phyloP scores from a whole-genome alignment of 2,329 filamentous ascomycete species.

The Monosporascus sp. region DNA sequence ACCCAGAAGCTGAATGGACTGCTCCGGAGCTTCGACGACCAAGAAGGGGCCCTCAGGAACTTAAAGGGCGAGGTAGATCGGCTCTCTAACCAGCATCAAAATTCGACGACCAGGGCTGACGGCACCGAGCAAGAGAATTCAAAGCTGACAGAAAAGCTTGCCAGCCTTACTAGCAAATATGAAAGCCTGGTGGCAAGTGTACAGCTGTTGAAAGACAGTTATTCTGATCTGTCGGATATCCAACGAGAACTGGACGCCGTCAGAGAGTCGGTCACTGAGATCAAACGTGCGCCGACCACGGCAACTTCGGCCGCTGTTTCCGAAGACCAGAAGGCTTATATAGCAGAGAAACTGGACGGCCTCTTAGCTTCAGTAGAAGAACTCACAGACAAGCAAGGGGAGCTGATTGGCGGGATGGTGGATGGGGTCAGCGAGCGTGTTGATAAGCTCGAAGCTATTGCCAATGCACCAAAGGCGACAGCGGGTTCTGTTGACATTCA shows the following conservation, averaged over 20 bases:
- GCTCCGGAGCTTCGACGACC: neutral
- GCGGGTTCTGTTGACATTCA: neutral
- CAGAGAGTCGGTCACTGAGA: neutral
- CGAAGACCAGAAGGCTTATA: neutral
- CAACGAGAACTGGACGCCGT: neutral
- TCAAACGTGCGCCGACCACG: neutral
- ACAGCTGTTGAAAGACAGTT: neutral
- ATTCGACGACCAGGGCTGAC: neutral
- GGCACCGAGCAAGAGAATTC: neutral
- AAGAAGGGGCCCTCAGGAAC: neutral
- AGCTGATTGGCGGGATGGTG: constrained; percentile 11
- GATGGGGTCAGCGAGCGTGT: constrained; percentile 4
- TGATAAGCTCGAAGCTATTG: constrained; percentile 1
- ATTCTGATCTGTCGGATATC: neutral
- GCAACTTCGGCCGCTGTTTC: too few species aligned
- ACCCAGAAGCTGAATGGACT: neutral
- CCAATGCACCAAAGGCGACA: neutral
- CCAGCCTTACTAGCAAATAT: neutral
- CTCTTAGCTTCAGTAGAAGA: neutral
- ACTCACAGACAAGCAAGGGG: constrained; percentile 5
- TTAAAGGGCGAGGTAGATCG: neutral
- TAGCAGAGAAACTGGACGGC: neutral
- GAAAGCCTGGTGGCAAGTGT: neutral
- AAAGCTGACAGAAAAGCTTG: neutral
- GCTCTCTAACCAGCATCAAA: neutral